A percentile compares a stretch with the other conserved stretches of the same genome.
Conservation (phyloP, 1,284 basidiomycete genomes). For the Rhodotorula sp. region DNA sequence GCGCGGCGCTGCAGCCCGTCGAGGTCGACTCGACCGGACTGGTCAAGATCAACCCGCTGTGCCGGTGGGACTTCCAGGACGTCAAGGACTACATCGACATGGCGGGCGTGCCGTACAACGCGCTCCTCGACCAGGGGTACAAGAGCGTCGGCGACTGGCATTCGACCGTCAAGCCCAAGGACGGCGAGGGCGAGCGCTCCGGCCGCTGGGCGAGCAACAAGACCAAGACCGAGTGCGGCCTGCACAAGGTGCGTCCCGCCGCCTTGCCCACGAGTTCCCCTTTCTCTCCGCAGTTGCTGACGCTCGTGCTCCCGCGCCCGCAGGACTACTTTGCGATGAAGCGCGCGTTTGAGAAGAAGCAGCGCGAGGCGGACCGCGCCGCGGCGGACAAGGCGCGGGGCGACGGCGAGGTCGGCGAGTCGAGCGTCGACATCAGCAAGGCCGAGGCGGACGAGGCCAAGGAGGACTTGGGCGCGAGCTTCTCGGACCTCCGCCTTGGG, state of each 20-base stretch:
- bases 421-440: conserved; percentile 21
- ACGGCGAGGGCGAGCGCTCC: conserved; percentile 72
- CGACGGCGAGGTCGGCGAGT: conserved; percentile 42
- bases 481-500: conserved; percentile 29
- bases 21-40: conserved; percentile 91
- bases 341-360: conserved; percentile 49
- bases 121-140: conserved; percentile 86
- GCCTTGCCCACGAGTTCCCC: neutral
- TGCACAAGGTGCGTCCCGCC: conserved; percentile 65
- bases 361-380: conserved; percentile 44
- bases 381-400: conserved; percentile 45
- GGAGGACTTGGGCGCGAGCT: conserved; percentile 27
- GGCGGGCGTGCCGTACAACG: conserved; percentile 86
- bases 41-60: conserved; percentile 93
- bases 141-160: conserved; percentile 97
- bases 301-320: neutral
- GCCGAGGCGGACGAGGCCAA: conserved; percentile 7
- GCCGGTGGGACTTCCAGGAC: conserved; percentile 81
- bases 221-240: conserved; percentile 91
- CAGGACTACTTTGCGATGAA: conserved; percentile 60
- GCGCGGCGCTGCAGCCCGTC: conserved; percentile 77
- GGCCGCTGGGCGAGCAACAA: conserved; percentile 86
- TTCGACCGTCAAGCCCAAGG: conserved; percentile 70
- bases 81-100: conserved; percentile 84
- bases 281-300: neutral